Conservation (phyloP, 2,329 filamentous ascomycete genomes). For the Penicillium psychrosexuale region DNA sequence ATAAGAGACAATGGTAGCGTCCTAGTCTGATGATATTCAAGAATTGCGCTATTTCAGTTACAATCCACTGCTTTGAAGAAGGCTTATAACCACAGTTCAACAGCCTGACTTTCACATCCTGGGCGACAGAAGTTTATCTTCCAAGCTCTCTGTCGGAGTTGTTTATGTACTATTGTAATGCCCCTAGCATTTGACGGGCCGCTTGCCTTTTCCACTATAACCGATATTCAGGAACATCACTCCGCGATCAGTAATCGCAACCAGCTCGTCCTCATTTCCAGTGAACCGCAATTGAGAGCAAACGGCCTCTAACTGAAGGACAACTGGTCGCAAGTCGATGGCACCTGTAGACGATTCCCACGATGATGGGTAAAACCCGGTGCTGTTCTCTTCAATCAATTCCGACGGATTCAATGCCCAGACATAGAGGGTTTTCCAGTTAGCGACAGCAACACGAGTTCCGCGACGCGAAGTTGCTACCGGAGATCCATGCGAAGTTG, state of each 20-base stretch:
- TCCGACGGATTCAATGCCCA: constrained; percentile 41
- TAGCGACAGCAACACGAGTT: constrained; percentile 42
- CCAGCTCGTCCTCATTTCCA: constrained; percentile 36
- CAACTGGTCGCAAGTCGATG: constrained; percentile 34
- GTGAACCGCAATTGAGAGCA: constrained; percentile 39
- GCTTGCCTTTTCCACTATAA: constrained; percentile 24
- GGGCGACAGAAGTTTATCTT: too few relatives aligned
- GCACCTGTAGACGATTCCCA: constrained; percentile 23
- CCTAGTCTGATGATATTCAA: not conserved
- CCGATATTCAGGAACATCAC: constrained; percentile 39
- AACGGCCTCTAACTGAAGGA: constrained; percentile 37
- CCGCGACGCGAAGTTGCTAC: constrained; percentile 36
- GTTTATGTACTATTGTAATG: not conserved
- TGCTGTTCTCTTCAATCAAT: constrained; percentile 32
- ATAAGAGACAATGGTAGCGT: not conserved
- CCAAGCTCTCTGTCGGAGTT: not conserved
- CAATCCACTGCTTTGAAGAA: not conserved
- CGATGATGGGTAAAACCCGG: constrained; percentile 33
- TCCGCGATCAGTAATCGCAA: constrained; percentile 44
- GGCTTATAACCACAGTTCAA: not conserved
- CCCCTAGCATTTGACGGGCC: not conserved
- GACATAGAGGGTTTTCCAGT: constrained; percentile 43
- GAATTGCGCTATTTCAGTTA: not conserved
- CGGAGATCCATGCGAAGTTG: constrained; percentile 38
- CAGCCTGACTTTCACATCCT: not conserved